A percentile compares a stretch with the other conserved stretches of the same genome.
Evolutionary conservation across 1,284 basidiomycete species (phyloP).

Genomic region (Naganishia sp.): DNA sequence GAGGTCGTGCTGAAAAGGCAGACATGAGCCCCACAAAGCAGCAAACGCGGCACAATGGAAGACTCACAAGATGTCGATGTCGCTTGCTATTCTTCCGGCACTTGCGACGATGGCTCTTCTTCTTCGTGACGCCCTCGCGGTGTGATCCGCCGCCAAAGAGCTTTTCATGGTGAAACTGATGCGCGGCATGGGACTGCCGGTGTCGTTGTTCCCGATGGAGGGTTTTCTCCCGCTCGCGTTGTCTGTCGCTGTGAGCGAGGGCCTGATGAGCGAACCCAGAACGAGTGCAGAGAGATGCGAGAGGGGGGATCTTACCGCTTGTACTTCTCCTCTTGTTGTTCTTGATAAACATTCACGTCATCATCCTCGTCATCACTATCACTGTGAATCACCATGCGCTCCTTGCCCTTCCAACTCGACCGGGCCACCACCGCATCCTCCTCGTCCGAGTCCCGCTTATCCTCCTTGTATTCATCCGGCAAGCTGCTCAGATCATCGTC

Average conservation of each 20-base stretch:
- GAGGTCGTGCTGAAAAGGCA: conserved; percentile 11
- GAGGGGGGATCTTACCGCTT: conserved; percentile 17
- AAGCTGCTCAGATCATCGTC: conserved; percentile 31
- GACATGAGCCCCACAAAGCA: not conserved
- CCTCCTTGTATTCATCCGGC: conserved; percentile 33
- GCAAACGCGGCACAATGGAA: too few species aligned
- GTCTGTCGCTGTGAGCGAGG: conserved; percentile 5
- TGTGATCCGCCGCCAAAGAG: conserved; percentile 21
- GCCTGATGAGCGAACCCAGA: not conserved
- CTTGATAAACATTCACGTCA: conserved; percentile 15
- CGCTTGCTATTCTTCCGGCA: conserved; percentile 19
- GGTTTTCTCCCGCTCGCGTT: conserved; percentile 20
- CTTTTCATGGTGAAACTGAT: conserved; percentile 27
- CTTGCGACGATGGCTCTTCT: conserved; percentile 16
- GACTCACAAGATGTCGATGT: conserved; percentile 19
- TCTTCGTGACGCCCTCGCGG: conserved; percentile 13
- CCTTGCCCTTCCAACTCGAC: conserved; percentile 19
- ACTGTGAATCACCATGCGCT: conserved; percentile 11
- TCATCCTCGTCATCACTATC: conserved; percentile 8
- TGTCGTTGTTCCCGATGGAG: conserved; percentile 21
- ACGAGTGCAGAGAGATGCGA: not conserved
- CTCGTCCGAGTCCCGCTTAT: conserved; percentile 26
- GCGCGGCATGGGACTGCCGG: conserved; percentile 21
- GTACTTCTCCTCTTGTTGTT: conserved; percentile 14
- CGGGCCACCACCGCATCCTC: not conserved